Evolutionary conservation across 2,329 filamentous ascomycete genomes (phyloP).

Genomic region (Monosporascus sp.): DNA sequence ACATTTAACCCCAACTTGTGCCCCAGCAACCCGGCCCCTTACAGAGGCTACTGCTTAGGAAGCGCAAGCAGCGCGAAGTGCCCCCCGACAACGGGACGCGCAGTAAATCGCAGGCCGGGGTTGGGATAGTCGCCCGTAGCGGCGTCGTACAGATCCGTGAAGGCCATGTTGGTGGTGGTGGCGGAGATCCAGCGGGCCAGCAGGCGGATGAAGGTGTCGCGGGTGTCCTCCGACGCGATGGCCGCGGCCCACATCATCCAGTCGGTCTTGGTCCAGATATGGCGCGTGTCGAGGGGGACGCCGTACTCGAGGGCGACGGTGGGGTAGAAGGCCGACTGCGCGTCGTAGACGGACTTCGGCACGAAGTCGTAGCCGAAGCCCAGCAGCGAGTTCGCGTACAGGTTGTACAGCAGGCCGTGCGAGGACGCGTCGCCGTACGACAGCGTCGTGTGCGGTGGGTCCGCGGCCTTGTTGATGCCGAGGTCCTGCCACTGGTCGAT

Average conservation of each 20-base stretch:
- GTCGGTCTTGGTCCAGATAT: conserved; percentile 79
- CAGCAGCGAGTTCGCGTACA: conserved; percentile 74
- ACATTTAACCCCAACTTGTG: background rate
- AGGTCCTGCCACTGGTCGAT: conserved; percentile 66
- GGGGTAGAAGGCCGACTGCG: conserved; percentile 72
- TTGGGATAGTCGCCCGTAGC: conserved; percentile 58
- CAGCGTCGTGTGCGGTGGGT: conserved; percentile 63
- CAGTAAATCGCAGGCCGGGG: conserved; percentile 62
- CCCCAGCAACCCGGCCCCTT: background rate
- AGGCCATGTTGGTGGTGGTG: conserved; percentile 62
- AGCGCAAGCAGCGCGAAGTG: conserved; percentile 75
- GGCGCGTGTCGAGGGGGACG: conserved; percentile 75
- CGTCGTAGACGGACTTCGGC: conserved; percentile 66
- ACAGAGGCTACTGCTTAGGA: conserved; percentile 6
- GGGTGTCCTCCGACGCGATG: conserved; percentile 56
- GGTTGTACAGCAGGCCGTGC: conserved; percentile 66
- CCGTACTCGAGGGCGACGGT: conserved; percentile 69
- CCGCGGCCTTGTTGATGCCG: conserved; percentile 62
- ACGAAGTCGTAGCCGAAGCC: conserved; percentile 63
- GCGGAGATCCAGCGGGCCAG: conserved; percentile 71
- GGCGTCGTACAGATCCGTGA: conserved; percentile 75
- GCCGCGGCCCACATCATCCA: conserved; percentile 86
- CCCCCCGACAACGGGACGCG: conserved; percentile 73
- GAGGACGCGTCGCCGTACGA: conserved; percentile 62
- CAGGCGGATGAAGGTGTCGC: conserved; percentile 59